Base-by-base conservation (phyloP, 2,329 filamentous ascomycete genomes). In the Diplocarpon rosae region DNA sequence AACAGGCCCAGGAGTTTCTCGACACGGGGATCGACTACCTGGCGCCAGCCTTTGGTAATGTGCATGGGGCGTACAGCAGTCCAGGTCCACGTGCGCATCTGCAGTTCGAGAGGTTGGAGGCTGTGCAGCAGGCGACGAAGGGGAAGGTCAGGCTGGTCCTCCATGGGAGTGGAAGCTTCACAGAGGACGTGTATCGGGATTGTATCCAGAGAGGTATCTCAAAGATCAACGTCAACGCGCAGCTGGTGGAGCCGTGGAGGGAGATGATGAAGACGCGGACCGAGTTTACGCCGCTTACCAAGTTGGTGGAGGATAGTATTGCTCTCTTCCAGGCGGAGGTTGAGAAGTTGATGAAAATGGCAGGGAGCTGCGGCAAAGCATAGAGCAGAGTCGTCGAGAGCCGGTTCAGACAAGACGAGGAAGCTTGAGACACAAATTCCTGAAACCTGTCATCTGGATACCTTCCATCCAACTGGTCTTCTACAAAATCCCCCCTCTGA, bases 21-120 rank as follows among this genome's bases (percentile, higher is more conserved):
- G 71, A 65, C 5, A 80, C 78, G 3, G 78, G 79, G 0, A 78
- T 83, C 53, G 75, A 82, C 56, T 80, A 76, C 64, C 63, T 83
- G 16, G 79, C 79, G 3, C 79, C 79, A 1, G 77, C 77, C 0
- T 80, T 83, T 63, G 79, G 78, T 1, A 83, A 83, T 55, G 74
- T 83, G 16, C 79, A 83, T 63, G 78, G 78, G 0, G 71, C 75
- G 45, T 82, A 83, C 45, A 54, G 56, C 2, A 45, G 37, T 5
- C 46, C 62, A 41, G 69, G 64, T 41, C 69, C 70, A 45, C 48
- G 39, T 43, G 45, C 28, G 29, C 48, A 42, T 58, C 59, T 37
- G 64, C 68, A 20, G 58, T 69, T 31, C 56, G 62, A 39, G 65
- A 68, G 58, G 54, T 69, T 56, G 31, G 48, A 52, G 36, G 46